Conservation (phyloP, 306 rosid genomes). For the Carpinus fangiana region DNA sequence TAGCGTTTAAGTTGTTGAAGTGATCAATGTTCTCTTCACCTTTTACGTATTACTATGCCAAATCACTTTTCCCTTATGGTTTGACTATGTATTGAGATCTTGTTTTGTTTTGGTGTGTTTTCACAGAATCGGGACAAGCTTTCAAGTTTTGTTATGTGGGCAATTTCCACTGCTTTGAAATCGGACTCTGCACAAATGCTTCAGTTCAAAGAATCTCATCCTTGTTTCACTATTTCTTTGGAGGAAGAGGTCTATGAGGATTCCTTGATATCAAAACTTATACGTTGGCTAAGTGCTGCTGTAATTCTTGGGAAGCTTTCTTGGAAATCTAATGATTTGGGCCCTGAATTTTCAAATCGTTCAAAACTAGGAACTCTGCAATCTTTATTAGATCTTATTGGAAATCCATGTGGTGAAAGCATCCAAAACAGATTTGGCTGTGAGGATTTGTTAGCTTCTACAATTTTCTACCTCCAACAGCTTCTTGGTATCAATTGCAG, state of each 20-base stretch:
- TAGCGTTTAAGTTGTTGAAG: not conserved
- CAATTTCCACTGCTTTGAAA: constrained; percentile 56
- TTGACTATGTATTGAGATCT: constrained; percentile 11
- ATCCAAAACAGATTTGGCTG: constrained; percentile 37
- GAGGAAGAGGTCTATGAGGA: constrained; percentile 40
- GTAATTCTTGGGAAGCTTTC: constrained; percentile 65
- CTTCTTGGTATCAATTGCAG: constrained; percentile 43
- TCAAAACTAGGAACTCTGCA: constrained; percentile 44
- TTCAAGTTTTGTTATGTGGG: constrained; percentile 70
- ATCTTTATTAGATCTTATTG: constrained; percentile 47
- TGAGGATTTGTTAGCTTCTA: constrained; percentile 61
- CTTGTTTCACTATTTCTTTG: constrained; percentile 23
- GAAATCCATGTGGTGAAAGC: constrained; percentile 35
- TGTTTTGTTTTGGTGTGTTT: constrained; percentile 13
- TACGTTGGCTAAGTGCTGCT: constrained; percentile 80
- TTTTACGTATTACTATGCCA: not conserved
- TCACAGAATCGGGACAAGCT: constrained; percentile 59
- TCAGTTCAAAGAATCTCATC: constrained; percentile 37
- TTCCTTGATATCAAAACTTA: constrained; percentile 50
- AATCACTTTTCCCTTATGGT: not conserved
- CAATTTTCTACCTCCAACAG: constrained; percentile 68
- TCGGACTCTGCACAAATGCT: constrained; percentile 44
- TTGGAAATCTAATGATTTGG: constrained; percentile 31
- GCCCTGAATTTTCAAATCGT: constrained; percentile 29
- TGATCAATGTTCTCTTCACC: not conserved